phyloP scores from a whole-genome alignment of 2,329 filamentous ascomycete species.

The Cladosporium oxysporum region DNA sequence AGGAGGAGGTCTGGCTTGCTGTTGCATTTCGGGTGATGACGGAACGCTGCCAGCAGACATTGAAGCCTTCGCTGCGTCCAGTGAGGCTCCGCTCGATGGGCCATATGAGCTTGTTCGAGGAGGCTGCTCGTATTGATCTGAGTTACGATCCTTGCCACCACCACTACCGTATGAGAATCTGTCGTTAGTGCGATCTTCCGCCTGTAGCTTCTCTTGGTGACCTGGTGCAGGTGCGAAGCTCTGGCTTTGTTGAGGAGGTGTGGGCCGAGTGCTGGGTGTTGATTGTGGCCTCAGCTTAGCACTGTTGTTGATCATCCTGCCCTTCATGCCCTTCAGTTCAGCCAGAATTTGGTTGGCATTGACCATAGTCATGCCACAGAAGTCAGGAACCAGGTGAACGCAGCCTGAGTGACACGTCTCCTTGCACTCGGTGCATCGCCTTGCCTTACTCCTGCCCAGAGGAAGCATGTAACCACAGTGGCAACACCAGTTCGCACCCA shows the following conservation, averaged over 20 bases:
- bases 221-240: constrained; percentile 37
- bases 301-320: constrained; percentile 39
- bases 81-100: constrained; percentile 41
- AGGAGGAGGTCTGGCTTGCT: constrained; percentile 44
- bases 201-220: constrained; percentile 41
- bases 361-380: constrained; percentile 99
- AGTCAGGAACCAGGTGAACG: constrained; percentile 94
- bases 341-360: constrained; percentile 91
- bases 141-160: constrained; percentile 42
- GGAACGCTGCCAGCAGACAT: constrained; percentile 44
- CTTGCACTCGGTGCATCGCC: constrained; percentile 91
- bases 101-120: constrained; percentile 44
- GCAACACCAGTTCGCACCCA: constrained; percentile 99
- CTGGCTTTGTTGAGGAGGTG: constrained; percentile 42
- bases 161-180: constrained; percentile 47
- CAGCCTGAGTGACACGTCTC: constrained; percentile 90
- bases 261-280: constrained; percentile 43
- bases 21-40: constrained; percentile 49
- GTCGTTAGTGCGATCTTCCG: constrained; percentile 13
- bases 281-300: constrained; percentile 59
- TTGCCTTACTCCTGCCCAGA: constrained; percentile 90
- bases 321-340: constrained; percentile 78
- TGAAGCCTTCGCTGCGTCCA: constrained; percentile 52
- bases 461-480: constrained; percentile 96
- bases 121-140: constrained; percentile 40